Evolutionary conservation across 768 basidiomycete species (phyloP).

Genomic region (Amanita thiersii): DNA sequence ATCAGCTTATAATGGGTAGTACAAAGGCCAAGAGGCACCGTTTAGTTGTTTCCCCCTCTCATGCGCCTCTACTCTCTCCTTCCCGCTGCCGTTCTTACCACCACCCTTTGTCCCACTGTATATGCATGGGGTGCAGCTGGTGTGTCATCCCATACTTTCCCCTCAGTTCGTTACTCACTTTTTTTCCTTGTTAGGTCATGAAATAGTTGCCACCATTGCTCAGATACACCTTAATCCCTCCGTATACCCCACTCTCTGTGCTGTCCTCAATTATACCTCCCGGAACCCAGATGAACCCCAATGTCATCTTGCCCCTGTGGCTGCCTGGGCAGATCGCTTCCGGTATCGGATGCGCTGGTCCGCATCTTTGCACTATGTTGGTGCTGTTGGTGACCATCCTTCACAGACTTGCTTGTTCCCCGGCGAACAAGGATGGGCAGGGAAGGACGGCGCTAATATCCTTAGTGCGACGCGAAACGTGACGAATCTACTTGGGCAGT

Average conservation of each 20-base stretch:
- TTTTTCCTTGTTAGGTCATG: slow-evolving; percentile 60
- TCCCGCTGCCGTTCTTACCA: not conserved
- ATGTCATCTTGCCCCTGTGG: slow-evolving; percentile 78
- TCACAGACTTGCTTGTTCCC: slow-evolving; percentile 70
- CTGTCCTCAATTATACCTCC: slow-evolving; percentile 52
- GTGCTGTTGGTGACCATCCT: slow-evolving; percentile 71
- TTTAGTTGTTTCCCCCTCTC: too few species aligned
- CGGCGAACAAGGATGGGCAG: slow-evolving; percentile 68
- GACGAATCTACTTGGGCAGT: slow-evolving; percentile 39
- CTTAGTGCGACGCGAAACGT: slow-evolving; percentile 75
- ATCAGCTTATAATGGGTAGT: too few species aligned
- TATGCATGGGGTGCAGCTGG: slow-evolving; percentile 37
- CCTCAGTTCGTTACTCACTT: not conserved
- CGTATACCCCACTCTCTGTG: slow-evolving; percentile 57
- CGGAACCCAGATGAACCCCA: slow-evolving; percentile 27
- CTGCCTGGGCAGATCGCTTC: slow-evolving; percentile 82
- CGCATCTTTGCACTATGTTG: slow-evolving; percentile 67
- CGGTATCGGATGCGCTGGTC: slow-evolving; percentile 65
- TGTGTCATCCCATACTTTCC: slow-evolving; percentile 11
- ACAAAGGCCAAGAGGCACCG: too few species aligned
- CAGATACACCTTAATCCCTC: slow-evolving; percentile 82
- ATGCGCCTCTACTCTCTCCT: too few species aligned
- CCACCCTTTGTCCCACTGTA: slow-evolving; percentile 7
- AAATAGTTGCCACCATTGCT: slow-evolving; percentile 90
- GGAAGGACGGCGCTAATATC: slow-evolving; percentile 48